phyloP scores from a whole-genome alignment of 139 green algal species.

The Chara braunii region DNA sequence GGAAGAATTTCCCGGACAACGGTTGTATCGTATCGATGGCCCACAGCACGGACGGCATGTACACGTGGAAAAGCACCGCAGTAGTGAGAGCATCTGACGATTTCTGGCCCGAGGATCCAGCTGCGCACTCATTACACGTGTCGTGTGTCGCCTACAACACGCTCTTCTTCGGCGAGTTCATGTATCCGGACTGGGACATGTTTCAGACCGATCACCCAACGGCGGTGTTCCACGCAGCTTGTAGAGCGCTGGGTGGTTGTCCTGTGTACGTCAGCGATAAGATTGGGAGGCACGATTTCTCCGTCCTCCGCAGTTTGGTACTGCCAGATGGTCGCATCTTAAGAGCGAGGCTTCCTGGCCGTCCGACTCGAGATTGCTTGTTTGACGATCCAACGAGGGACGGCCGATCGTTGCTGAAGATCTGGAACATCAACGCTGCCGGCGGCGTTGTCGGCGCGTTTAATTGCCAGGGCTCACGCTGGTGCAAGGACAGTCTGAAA shows the following conservation, averaged over 20 bases:
- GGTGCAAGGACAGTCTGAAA: slow-evolving; percentile 4
- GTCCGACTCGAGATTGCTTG: slow-evolving; percentile 76
- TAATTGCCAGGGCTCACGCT: background rate
- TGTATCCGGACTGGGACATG: slow-evolving; percentile 47
- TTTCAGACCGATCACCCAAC: slow-evolving; percentile 33
- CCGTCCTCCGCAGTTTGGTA: slow-evolving; percentile 61
- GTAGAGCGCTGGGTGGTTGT: slow-evolving; percentile 56
- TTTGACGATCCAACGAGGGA: slow-evolving; percentile 75
- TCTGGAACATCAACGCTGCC: background rate
- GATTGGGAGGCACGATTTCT: slow-evolving; percentile 62
- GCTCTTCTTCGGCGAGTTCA: slow-evolving; percentile 56
- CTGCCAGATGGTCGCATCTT: slow-evolving; percentile 63
- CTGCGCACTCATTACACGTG: slow-evolving; percentile 75
- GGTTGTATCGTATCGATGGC: slow-evolving; percentile 98
- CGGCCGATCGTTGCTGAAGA: slow-evolving; percentile 13
- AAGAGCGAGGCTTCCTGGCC: slow-evolving; percentile 55
- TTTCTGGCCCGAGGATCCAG: slow-evolving; percentile 53
- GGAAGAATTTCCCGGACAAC: slow-evolving; percentile 76
- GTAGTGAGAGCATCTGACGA: slow-evolving; percentile 45
- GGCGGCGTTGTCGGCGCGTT: background rate
- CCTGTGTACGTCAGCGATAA: slow-evolving; percentile 26
- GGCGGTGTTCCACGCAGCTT: slow-evolving; percentile 40
- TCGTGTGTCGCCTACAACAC: slow-evolving; percentile 36
- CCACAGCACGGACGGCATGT: slow-evolving; percentile 93
- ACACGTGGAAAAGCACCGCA: slow-evolving; percentile 36